Conservation (phyloP, 495 filamentous ascomycete genomes). For the Neurospora sp. region DNA sequence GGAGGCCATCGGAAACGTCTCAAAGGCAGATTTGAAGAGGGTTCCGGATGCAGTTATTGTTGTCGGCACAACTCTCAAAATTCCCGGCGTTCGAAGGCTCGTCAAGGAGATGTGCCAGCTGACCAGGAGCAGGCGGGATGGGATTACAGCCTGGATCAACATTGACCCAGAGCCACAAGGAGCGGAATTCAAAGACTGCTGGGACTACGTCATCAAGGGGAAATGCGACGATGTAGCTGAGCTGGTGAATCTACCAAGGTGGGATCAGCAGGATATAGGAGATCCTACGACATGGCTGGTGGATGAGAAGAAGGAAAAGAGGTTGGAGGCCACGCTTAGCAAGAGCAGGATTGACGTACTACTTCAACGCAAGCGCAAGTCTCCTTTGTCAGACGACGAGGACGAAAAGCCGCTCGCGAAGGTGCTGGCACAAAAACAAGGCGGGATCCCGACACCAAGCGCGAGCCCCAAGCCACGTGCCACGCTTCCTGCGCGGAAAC, state of each 20-base stretch:
- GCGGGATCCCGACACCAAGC: conserved; percentile 55
- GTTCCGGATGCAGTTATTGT: conserved; percentile 88
- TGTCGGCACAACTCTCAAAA: conserved; percentile 89
- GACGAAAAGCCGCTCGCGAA: conserved; percentile 9
- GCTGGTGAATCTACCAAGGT: conserved; percentile 60
- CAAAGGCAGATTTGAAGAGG: conserved; percentile 69
- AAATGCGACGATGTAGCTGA: conserved; percentile 82
- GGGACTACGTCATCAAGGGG: conserved; percentile 80
- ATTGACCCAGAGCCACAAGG: conserved; percentile 69
- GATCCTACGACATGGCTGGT: conserved; percentile 27
- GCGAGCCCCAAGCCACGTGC: conserved; percentile 45
- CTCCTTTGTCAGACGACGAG: conserved; percentile 14
- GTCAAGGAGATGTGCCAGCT: conserved; percentile 82
- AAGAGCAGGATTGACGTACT: conserved; percentile 30
- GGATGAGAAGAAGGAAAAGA: conserved; percentile 29
- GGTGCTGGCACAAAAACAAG: conserved; percentile 11
- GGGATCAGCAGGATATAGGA: conserved; percentile 53
- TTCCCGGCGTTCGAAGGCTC: conserved; percentile 81
- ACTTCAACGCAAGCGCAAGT: conserved; percentile 23
- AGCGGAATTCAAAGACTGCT: conserved; percentile 81
- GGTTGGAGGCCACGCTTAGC: conserved; percentile 18
- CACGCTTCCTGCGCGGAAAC: conserved; percentile 29
- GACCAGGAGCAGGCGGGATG: conserved; percentile 68
- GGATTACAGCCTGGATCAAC: conserved; percentile 93
- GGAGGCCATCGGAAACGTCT: conserved; percentile 87